Evolutionary conservation across 345 rosid genomes (phyloP), one percentile per base, ranked within the genome.

Genomic region (Salix purpurea): DNA sequence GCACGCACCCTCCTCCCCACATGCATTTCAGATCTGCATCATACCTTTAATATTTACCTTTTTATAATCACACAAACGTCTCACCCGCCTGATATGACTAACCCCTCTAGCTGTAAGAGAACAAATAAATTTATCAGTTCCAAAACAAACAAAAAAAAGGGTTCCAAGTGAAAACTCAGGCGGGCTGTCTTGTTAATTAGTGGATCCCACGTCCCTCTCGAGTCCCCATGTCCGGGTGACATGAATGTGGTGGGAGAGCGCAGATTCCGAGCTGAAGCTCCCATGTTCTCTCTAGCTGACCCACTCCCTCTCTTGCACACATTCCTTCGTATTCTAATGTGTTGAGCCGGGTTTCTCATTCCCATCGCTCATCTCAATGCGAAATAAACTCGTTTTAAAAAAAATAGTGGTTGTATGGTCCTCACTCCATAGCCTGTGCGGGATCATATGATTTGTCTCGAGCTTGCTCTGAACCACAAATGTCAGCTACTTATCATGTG

Each of bases 21-120:
- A 80, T 80, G 87, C 81, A 79, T 82, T 71, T 78, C 86, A 77
- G 84, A 82, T 84, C 80, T 74, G 46, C 73, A 16, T 15, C 16
- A 23, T 21, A 10, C 16, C 54, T 66, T 77, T 73, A 65, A 14
- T 32, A n/a, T 46, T 73, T 28, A 28, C 16, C 54, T 14, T 75
- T 80, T 67, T 26, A 65, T 67, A 60, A 77, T 67, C 42, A 50
- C 50, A 69, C 65, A 66, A 11, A 13, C 42, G 34, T 73, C 78
- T 80, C 67, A 30, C 46, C 39, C 21, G 10, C 46, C 77, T 54
- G 71, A 74, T 74, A 76, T 67, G 78, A 69, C 73, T 15, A 5
- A 40, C 44, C 44, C 44, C 18, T 12, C 67, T 6, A 46, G 65
- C 70, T 52, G 54, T 36, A 72, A 71, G 9, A 39, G n/a, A 8